These are phyloP conservation scores for Tilletia indica DNA, from an alignment of 1,284 basidiomycete species.

Conservation along the genomic window DNA sequence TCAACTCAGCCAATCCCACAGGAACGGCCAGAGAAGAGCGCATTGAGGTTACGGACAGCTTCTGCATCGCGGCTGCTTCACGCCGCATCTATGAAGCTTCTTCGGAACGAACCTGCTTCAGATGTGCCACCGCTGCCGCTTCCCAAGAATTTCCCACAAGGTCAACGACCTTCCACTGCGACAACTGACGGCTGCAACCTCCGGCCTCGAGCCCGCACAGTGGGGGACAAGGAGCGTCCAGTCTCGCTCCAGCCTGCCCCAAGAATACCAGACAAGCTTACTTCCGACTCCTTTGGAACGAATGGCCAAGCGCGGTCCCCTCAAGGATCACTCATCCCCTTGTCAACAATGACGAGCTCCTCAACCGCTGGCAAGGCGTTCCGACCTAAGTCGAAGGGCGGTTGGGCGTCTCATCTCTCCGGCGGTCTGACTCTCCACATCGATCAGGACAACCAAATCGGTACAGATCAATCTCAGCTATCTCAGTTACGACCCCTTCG, in stretches of 20 bases:
- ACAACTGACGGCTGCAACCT: slow-evolving; percentile 15
- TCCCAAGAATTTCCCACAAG: not conserved
- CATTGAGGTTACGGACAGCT: not conserved
- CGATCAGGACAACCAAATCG: slow-evolving; percentile 30
- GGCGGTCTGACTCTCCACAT: slow-evolving; percentile 43
- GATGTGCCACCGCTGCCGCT: not conserved
- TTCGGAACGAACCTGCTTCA: not conserved
- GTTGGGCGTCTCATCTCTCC: slow-evolving; percentile 43
- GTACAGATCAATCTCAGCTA: slow-evolving; percentile 35
- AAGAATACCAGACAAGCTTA: not conserved
- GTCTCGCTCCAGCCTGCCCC: slow-evolving; percentile 9
- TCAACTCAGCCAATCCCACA: not conserved
- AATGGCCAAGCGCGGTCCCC: not conserved
- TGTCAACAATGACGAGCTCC: slow-evolving; percentile 1
- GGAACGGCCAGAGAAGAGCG: not conserved
- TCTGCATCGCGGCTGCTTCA: slow-evolving; percentile 4
- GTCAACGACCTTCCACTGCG: slow-evolving; percentile 1
- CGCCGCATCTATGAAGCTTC: not conserved
- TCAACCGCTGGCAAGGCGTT: not conserved
- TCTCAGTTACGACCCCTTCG: slow-evolving; percentile 46
- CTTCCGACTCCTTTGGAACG: not conserved
- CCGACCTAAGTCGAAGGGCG: slow-evolving; percentile 24
- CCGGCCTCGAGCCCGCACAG: not conserved
- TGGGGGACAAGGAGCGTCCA: not conserved
- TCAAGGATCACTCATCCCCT: not conserved